Percentiles rank a stretch among this genome's conserved stretches.
Evolutionary conservation across 164 flowering plant genomes (phyloP).

Genomic region (Litsea cubeba): DNA sequence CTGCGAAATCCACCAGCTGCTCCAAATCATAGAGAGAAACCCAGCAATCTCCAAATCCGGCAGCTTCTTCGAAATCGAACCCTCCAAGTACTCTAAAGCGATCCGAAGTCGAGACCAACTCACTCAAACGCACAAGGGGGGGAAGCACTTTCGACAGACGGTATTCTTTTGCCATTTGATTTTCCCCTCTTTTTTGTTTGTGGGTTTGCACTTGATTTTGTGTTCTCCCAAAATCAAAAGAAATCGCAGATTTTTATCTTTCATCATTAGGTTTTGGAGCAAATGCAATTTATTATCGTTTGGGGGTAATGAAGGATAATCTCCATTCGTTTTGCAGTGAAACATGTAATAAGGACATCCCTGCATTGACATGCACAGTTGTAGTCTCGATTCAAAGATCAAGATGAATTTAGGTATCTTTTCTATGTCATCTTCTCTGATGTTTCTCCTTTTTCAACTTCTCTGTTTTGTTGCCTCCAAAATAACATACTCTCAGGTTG

Average conservation of each 20-base stretch:
- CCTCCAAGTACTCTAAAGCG: conserved; percentile 61
- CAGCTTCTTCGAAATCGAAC: conserved; percentile 27
- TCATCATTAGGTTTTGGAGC: too few species aligned
- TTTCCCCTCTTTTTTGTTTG: too few species aligned
- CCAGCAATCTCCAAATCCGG: too few species aligned
- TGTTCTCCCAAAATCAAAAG: too few species aligned
- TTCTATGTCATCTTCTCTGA: neutral
- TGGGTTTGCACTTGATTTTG: too few species aligned
- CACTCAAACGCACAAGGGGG: conserved; percentile 64
- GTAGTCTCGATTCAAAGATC: conserved; percentile 84
- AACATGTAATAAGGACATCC: too few species aligned
- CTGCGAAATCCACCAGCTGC: too few species aligned
- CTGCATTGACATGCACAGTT: conserved; percentile 33
- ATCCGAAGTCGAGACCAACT: conserved; percentile 42
- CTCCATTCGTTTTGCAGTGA: too few species aligned
- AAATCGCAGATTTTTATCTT: too few species aligned
- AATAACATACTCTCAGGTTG: conserved; percentile 41
- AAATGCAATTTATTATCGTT: too few species aligned
- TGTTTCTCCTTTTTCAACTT: neutral
- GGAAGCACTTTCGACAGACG: conserved; percentile 82
- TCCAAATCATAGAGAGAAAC: too few species aligned
- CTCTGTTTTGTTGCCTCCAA: neutral
- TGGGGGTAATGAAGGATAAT: too few species aligned
- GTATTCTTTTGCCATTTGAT: conserved; percentile 20
- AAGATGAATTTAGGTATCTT: conserved; percentile 67